These are phyloP conservation scores for Rhynchospora tenuis DNA, from an alignment of 176 grass and related monocot species.

Conservation along the genomic window DNA sequence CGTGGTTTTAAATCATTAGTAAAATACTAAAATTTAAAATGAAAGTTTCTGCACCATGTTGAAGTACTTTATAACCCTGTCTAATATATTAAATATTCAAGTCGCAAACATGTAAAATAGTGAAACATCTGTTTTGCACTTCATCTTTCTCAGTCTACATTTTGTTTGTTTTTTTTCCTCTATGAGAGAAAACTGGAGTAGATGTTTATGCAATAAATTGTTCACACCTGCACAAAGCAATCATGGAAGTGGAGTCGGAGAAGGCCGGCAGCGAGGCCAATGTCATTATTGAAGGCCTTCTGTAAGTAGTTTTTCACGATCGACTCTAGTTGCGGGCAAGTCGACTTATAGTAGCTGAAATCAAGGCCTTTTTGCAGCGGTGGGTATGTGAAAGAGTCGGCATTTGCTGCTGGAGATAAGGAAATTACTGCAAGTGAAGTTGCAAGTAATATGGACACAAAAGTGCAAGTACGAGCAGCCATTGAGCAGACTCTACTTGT, in stretches of 20 bases:
- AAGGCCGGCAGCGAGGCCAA: constrained; percentile 53
- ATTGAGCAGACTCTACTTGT: background rate
- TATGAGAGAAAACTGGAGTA: background rate
- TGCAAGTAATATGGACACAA: background rate
- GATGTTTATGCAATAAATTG: background rate
- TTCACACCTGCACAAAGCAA: constrained; percentile 61
- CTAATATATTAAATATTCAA: background rate
- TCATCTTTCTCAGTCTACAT: no score
- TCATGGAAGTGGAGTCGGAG: constrained; percentile 80
- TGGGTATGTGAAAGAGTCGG: constrained; percentile 12
- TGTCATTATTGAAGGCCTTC: constrained; percentile 25
- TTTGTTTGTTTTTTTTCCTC: background rate
- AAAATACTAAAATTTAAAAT: background rate
- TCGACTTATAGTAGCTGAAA: constrained; percentile 42
- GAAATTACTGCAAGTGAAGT: constrained; percentile 16
- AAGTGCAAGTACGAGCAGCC: background rate
- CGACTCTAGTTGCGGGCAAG: constrained; percentile 42
- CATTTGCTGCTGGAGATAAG: background rate
- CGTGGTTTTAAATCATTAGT: background rate
- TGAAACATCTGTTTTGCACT: background rate
- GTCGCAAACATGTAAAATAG: background rate
- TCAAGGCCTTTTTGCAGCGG: constrained; percentile 38
- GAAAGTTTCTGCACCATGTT: background rate
- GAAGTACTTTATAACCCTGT: background rate
- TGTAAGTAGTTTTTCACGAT: constrained; percentile 20